These are phyloP conservation scores for Babesia ovis DNA, from an alignment of 169 alveolate genomes.

Conservation along the genomic window DNA sequence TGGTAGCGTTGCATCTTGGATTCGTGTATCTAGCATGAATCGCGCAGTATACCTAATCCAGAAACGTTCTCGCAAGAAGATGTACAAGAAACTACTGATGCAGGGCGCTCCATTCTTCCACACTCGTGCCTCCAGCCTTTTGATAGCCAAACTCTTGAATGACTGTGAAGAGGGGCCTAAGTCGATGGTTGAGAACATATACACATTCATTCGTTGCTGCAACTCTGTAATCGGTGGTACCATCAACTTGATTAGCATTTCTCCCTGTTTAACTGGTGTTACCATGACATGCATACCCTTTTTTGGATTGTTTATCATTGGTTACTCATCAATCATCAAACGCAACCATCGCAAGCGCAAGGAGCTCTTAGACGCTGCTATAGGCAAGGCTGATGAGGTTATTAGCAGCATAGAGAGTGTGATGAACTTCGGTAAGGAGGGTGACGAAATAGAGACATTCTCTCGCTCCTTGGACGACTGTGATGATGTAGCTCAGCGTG, in stretches of 20 bases:
- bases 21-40: slow-evolving; percentile 47
- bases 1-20: slow-evolving; percentile 60
- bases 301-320: slow-evolving; percentile 30
- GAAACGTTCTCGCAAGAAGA: slow-evolving; percentile 53
- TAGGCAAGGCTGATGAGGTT: slow-evolving; percentile 62
- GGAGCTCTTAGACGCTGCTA: slow-evolving; percentile 40
- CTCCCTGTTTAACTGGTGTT: slow-evolving; percentile 40
- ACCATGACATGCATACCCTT: slow-evolving; percentile 58
- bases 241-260: slow-evolving; percentile 45
- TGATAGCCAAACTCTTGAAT: slow-evolving; percentile 35
- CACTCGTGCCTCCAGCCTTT: slow-evolving; percentile 30
- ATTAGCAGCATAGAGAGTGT: slow-evolving; percentile 53
- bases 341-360: slow-evolving; percentile 17
- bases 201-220: slow-evolving; percentile 49
- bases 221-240: slow-evolving; percentile 65
- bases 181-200: slow-evolving; percentile 32
- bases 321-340: slow-evolving; percentile 44
- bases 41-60: slow-evolving; percentile 58
- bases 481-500: slow-evolving; percentile 34
- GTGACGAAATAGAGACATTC: slow-evolving; percentile 49
- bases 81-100: slow-evolving; percentile 44
- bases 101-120: slow-evolving; percentile 65
- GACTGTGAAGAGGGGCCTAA: slow-evolving; percentile 69
- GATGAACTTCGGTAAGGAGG: slow-evolving; percentile 57
- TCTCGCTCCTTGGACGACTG: slow-evolving; percentile 26